Evolutionary conservation across 2,329 filamentous ascomycete genomes (phyloP).

Genomic region (Acarospora socialis): DNA sequence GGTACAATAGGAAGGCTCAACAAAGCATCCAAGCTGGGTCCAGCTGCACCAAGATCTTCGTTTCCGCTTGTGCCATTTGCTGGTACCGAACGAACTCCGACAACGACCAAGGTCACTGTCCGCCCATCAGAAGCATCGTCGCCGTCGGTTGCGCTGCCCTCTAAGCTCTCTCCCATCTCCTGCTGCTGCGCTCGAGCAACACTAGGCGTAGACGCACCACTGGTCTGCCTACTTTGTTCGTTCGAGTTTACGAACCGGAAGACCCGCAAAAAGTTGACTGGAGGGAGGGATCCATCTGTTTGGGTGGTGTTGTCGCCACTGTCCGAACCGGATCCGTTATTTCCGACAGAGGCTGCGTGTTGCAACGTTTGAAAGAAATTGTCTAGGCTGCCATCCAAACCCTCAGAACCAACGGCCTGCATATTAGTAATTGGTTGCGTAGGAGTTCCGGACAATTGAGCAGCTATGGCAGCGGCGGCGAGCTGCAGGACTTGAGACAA

Average conservation of each 20-base stretch:
- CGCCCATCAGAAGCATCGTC: slow-evolving; percentile 36
- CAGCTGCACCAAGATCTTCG: slow-evolving; percentile 31
- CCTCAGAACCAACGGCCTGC: slow-evolving; percentile 38
- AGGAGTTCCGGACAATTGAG: slow-evolving; percentile 48
- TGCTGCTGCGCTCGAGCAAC: slow-evolving; percentile 17
- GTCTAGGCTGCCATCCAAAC: slow-evolving; percentile 47
- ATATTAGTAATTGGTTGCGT: slow-evolving; percentile 41
- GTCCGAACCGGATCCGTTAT: slow-evolving; percentile 21
- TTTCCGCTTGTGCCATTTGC: slow-evolving; percentile 33
- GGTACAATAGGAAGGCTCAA: slow-evolving; percentile 29
- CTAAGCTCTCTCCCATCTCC: slow-evolving; percentile 26
- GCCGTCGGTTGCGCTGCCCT: slow-evolving; percentile 11
- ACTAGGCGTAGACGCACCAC: slow-evolving; percentile 8
- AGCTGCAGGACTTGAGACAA: slow-evolving; percentile 48
- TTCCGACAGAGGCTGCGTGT: slow-evolving; percentile 43
- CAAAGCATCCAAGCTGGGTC: slow-evolving; percentile 29
- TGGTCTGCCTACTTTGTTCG: too few species aligned
- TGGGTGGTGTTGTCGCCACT: slow-evolving; percentile 22
- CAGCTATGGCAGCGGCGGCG: slow-evolving; percentile 49
- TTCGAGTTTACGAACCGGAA: slow-evolving; percentile 49
- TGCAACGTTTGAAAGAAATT: slow-evolving; percentile 49
- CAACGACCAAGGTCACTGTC: slow-evolving; percentile 55
- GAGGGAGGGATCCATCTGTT: slow-evolving; percentile 32
- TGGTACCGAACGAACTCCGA: slow-evolving; percentile 53
- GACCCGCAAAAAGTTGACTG: slow-evolving; percentile 54